Base-by-base conservation (phyloP, 2,329 filamentous ascomycete genomes). In the Elsinoe perseae region DNA sequence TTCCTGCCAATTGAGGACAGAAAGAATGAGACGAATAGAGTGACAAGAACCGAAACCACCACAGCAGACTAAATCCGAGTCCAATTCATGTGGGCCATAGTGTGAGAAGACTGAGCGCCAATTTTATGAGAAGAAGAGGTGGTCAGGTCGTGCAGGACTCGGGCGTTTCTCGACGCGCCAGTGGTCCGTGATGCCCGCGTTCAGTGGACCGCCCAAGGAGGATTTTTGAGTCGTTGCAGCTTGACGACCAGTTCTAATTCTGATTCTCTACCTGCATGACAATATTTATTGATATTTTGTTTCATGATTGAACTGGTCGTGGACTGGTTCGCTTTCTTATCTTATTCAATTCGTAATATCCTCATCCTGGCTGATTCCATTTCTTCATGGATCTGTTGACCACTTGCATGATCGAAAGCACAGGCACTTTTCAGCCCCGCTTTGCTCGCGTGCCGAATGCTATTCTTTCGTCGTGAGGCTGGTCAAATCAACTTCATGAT, bases 71-170 rank as follows among this genome's bases (percentile, higher is more conserved):
- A 52, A 20, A 20, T 12, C 38, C 48, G 28, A 52, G 18, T 52
- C 48, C 28, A 52, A 32, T n/a, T 30, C 38, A 30, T 12, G 30
- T 52, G 30, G 20, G n/a, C 48, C 48, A 52, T 52, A 21, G 48
- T 27, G 30, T 52, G 30, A 36, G 20, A 25, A 52, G 30, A 36
- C 48, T 36, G 28, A 38, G 28, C 25, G 30, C 28, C 48, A 32
- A 52, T 52, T 52, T 36, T 52, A 52, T 52, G 48, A 21, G 48
- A 36, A 38, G 48, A 52, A 28, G 23, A 30, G 20, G 20, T 34
- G 48, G 40, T 44, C 30, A 34, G 48, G 48, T 23, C 48, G 48
- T 52, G 40, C 40, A 44, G 40, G 40, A 44, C 40, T 44, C 40
- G 23, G 40, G 40, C 40, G 40, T 44, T 25, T 44, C 40, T 44